Conservation (phyloP, 225 moss, liverwort and hornwort genomes). For the Straminergon stramineum region DNA sequence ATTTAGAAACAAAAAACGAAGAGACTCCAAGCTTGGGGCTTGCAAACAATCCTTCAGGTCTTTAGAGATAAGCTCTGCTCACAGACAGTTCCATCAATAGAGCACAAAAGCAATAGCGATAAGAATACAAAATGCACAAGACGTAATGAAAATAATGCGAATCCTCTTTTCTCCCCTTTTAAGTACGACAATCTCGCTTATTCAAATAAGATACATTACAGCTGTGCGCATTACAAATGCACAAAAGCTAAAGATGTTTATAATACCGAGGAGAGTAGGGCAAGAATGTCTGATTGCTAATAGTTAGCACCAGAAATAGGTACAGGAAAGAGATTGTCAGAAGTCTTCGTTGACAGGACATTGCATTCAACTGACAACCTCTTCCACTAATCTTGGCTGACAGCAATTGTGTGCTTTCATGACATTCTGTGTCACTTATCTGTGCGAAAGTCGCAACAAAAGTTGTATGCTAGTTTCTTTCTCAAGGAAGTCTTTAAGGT, state of each 20-base stretch:
- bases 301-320: not conserved
- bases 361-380: not conserved
- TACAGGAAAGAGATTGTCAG: not conserved
- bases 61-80: not conserved
- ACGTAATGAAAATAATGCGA: not conserved
- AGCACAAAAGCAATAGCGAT: not conserved
- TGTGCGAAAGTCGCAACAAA: not conserved
- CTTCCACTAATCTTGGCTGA: constrained; percentile 1
- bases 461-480: not conserved
- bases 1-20: not conserved
- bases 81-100: not conserved
- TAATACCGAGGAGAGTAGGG: not conserved
- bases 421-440: not conserved
- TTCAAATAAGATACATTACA: not conserved
- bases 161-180: not conserved
- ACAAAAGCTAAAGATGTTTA: not conserved
- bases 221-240: not conserved
- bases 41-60: not conserved
- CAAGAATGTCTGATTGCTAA: constrained; percentile 1
- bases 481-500: not conserved
- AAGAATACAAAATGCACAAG: not conserved
- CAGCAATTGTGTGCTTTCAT: not conserved
- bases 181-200: not conserved
- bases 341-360: not conserved
- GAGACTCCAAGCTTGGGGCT: not conserved